Conservation (phyloP, 768 basidiomycete genomes). For the Kwoniella mangroviensis region DNA sequence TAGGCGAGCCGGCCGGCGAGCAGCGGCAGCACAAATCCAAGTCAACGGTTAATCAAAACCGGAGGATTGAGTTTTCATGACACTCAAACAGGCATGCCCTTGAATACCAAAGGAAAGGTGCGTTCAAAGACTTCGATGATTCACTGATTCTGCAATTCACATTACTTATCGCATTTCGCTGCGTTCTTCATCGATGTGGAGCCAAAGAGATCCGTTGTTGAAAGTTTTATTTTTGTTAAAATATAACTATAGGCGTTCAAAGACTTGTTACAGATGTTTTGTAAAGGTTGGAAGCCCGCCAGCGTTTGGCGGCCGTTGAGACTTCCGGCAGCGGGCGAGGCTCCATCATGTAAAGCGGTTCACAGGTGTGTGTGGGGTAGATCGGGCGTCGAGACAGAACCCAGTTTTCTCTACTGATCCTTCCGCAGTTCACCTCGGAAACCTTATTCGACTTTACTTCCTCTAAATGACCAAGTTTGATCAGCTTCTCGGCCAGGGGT, state of each 20-base stretch:
- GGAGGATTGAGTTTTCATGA: slow-evolving; percentile 58
- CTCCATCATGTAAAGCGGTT: slow-evolving; percentile 44
- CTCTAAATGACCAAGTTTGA: slow-evolving; percentile 83
- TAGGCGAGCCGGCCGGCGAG: slow-evolving; percentile 22
- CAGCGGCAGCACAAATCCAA: slow-evolving; percentile 53
- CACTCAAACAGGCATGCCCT: slow-evolving; percentile 68
- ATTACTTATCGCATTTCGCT: slow-evolving; percentile 81
- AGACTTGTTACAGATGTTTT: slow-evolving; percentile 38
- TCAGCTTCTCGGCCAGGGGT: slow-evolving; percentile 63
- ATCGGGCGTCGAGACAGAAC: slow-evolving; percentile 64
- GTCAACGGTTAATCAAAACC: slow-evolving; percentile 31
- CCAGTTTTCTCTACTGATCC: slow-evolving; percentile 64
- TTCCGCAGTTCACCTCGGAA: slow-evolving; percentile 81
- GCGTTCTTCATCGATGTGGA: slow-evolving; percentile 80
- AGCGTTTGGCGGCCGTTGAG: slow-evolving; percentile 6
- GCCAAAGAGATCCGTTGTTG: slow-evolving; percentile 76
- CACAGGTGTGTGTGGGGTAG: slow-evolving; percentile 62
- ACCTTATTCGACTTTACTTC: slow-evolving; percentile 75
- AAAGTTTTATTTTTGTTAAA: slow-evolving; percentile 60
- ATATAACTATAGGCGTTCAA: slow-evolving; percentile 49
- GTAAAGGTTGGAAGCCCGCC: slow-evolving; percentile 20
- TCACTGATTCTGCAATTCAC: slow-evolving; percentile 72
- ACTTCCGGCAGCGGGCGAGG: not conserved
- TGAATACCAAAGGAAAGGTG: slow-evolving; percentile 77
- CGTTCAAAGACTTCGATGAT: slow-evolving; percentile 62